phyloP scores from a whole-genome alignment of 345 rosid species.

The Hirschfeldia incana region DNA sequence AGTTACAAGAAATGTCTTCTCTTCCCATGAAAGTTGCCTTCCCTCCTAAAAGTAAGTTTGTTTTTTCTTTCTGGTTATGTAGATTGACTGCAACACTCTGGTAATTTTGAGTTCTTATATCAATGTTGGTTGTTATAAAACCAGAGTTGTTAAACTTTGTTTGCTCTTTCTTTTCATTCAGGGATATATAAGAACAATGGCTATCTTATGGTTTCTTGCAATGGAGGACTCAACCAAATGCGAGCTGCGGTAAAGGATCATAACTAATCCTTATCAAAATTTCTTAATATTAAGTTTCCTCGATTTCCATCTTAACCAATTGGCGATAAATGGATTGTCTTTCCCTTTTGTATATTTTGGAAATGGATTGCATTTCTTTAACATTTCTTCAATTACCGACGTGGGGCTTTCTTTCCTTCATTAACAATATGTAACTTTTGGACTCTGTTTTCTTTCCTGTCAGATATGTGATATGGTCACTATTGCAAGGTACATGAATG shows the following conservation, averaged over 20 bases:
- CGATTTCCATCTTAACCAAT: too few species aligned
- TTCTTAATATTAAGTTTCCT: too few species aligned
- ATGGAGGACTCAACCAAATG: constrained; percentile 95
- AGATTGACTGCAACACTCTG: not conserved
- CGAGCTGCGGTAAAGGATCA: constrained; percentile 68
- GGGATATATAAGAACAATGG: constrained; percentile 96
- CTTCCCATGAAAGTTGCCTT: constrained; percentile 49
- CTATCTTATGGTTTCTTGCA: constrained; percentile 87
- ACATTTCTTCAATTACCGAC: too few species aligned
- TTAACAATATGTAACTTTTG: not conserved
- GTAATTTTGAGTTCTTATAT: not conserved
- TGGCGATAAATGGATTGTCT: too few species aligned
- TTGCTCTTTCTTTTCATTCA: constrained; percentile 35
- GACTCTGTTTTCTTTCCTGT: constrained; percentile 19
- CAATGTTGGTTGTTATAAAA: too few species aligned
- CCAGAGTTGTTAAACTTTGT: not conserved
- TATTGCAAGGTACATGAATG: constrained; percentile 76
- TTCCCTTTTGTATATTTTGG: too few species aligned
- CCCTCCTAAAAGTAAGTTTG: constrained; percentile 79
- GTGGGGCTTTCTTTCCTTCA: too few species aligned
- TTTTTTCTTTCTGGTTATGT: not conserved
- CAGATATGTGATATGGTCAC: constrained; percentile 93
- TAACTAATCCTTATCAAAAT: not conserved
- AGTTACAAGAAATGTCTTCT: constrained; percentile 41
- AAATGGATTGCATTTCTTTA: too few species aligned